Conservation (phyloP, 2,329 filamentous ascomycete genomes). For the Fusarium dimerum region DNA sequence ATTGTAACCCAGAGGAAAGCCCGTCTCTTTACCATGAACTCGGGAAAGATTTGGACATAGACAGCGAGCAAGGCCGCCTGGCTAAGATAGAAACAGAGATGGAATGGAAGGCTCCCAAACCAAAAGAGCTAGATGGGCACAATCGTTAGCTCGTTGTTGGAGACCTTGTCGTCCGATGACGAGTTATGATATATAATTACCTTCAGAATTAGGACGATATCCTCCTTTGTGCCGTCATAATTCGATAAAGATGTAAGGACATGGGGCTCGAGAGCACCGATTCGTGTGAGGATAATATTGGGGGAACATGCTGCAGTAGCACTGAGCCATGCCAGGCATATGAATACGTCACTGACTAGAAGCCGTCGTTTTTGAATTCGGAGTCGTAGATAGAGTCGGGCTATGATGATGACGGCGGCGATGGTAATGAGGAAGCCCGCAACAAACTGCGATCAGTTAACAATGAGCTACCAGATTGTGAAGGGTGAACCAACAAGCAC, state of each 20-base stretch:
- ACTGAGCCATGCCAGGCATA: slow-evolving; percentile 10
- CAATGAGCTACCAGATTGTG: too few species aligned
- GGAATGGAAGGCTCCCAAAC: slow-evolving; percentile 14
- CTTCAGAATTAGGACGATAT: neutral
- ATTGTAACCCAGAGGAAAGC: slow-evolving; percentile 11
- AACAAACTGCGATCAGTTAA: too few species aligned
- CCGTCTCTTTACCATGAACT: slow-evolving; percentile 13
- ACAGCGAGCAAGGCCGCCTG: slow-evolving; percentile 16
- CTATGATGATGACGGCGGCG: slow-evolving; percentile 9
- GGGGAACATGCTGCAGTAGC: neutral
- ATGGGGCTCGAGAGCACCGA: slow-evolving; percentile 11
- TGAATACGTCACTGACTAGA: slow-evolving; percentile 14
- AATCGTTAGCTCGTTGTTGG: neutral
- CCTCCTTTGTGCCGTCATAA: neutral
- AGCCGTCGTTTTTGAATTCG: slow-evolving; percentile 10
- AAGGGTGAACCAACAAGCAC: too few species aligned
- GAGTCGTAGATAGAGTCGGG: slow-evolving; percentile 17
- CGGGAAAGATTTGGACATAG: slow-evolving; percentile 10
- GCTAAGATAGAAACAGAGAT: slow-evolving; percentile 13
- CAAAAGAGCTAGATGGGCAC: slow-evolving; percentile 2
- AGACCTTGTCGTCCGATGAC: neutral
- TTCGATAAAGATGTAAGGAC: neutral
- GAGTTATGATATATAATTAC: neutral
- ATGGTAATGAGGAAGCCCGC: slow-evolving; percentile 7
- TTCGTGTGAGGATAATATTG: neutral